phyloP scores from a whole-genome alignment of 2,329 filamentous ascomycete genomes.

The Trichoderma hamatum region DNA sequence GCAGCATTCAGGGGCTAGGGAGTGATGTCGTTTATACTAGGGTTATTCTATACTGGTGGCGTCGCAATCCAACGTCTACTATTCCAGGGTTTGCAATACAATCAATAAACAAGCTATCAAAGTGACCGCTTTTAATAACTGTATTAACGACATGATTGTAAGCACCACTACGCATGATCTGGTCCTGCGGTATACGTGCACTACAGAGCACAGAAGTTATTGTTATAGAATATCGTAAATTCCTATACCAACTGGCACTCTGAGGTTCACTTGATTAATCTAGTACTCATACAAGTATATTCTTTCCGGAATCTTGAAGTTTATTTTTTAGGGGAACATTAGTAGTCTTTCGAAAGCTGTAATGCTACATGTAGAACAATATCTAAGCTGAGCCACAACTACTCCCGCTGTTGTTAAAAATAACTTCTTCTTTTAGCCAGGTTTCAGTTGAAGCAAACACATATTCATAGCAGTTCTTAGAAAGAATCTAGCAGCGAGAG shows the following conservation, averaged over 20 bases:
- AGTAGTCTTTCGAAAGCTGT: background rate
- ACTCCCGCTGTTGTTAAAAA: background rate
- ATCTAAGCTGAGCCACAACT: background rate
- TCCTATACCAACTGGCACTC: background rate
- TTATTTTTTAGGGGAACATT: background rate
- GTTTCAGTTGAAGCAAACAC: background rate
- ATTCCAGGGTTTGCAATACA: background rate
- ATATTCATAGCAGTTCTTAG: background rate
- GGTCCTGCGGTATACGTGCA: background rate
- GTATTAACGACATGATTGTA: background rate
- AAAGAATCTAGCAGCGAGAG: background rate
- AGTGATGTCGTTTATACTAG: background rate
- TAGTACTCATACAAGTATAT: background rate
- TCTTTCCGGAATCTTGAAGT: background rate
- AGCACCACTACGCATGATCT: background rate
- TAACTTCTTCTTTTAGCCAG: background rate
- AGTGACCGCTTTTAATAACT: background rate
- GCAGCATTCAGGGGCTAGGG: background rate
- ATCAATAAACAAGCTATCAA: background rate
- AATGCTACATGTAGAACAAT: background rate
- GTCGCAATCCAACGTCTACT: background rate
- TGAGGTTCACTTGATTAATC: background rate
- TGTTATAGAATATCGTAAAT: background rate
- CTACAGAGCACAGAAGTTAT: background rate
- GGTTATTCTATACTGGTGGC: background rate